These are phyloP conservation scores for Poterioochromonas sp. DNA, from an alignment of 352 stramenopile species.

Conservation along the genomic window DNA sequence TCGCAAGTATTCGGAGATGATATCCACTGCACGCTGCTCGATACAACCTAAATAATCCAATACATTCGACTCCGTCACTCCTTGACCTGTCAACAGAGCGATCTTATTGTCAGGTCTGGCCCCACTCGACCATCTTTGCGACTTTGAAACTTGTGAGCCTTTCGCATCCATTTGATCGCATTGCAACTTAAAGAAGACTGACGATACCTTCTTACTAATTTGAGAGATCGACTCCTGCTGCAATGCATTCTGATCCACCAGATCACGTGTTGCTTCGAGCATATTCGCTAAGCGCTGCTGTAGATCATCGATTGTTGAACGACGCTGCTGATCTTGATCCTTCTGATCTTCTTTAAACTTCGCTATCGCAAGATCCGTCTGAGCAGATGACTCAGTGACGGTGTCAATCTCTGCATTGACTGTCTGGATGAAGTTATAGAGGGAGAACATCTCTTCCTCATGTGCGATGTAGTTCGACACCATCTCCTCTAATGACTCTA, in stretches of 20 bases:
- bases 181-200: slow-evolving; percentile 57
- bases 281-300: slow-evolving; percentile 33
- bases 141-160: slow-evolving; percentile 23
- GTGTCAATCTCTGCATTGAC: slow-evolving; percentile 55
- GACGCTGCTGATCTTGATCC: slow-evolving; percentile 42
- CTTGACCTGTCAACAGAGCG: slow-evolving; percentile 49
- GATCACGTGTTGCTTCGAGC: slow-evolving; percentile 33
- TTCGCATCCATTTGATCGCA: slow-evolving; percentile 49
- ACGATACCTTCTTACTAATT: slow-evolving; percentile 25
- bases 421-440: slow-evolving; percentile 61
- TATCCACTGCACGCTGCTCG: slow-evolving; percentile 55
- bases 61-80: slow-evolving; percentile 60
- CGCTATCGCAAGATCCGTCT: slow-evolving; percentile 33
- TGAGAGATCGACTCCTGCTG: background rate
- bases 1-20: slow-evolving; percentile 49
- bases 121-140: slow-evolving; percentile 15
- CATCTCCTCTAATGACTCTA: slow-evolving; percentile 53
- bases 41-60: slow-evolving; percentile 59
- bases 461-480: slow-evolving; percentile 54
- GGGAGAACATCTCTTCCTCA: slow-evolving; percentile 58
- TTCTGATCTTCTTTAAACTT: slow-evolving; percentile 43
- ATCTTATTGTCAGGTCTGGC: slow-evolving; percentile 40
- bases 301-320: slow-evolving; percentile 22
- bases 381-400: background rate
- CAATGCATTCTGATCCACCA: background rate